Base-by-base conservation (phyloP, 1,284 basidiomycete species). In the Earliella scabrosa region DNA sequence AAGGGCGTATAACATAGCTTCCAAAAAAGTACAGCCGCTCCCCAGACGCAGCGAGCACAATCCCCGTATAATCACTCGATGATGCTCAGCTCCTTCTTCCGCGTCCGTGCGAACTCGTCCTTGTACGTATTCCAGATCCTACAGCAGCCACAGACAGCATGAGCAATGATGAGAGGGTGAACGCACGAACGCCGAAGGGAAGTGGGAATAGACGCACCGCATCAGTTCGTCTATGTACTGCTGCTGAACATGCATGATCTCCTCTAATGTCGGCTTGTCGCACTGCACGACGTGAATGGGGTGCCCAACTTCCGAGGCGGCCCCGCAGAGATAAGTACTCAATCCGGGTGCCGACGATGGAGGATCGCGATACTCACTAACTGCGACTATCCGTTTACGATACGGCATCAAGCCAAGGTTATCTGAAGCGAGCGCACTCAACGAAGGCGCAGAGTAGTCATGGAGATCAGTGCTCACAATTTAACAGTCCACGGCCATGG, bases 101-200 rank as follows among this genome's bases (percentile, higher is more conserved):
- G 80, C 26, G 87, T 79, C 67, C 89, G 86, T 26, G 93, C 92
- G 66, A 93, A 94, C 57, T 86, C 78, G 67, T 95, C 88, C 71
- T 97, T 97, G 79, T 98, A 95, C 21, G 88, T 87, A 69, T 98
- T 83, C 95, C 95, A 98, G 64, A 97, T 96, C 48, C 95, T 95
- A 66, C 4, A n/a, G n/a, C 29, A 31, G 13, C 7, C 29, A 6
- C 29, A 31, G 13, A 31, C 29, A 31, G 29, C n/a, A n/a, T n/a
- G n/a, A n/a, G n/a, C n/a, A n/a, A n/a, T n/a, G n/a, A n/a, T n/a
- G n/a, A n/a, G 41, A 18, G 35, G 35, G 35, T 18, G 35, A 14
- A 43, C n/a, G 23, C n/a, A 23, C 34, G 24, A 27, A 2, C 14
- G 24, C 2, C 21, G 46, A 32, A 27, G 14, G 45, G 29, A 21